A percentile compares a stretch with the other conserved stretches of the same genome.
phyloP scores from a whole-genome alignment of 306 rosid species.

The Cucurbita argyrosperma region DNA sequence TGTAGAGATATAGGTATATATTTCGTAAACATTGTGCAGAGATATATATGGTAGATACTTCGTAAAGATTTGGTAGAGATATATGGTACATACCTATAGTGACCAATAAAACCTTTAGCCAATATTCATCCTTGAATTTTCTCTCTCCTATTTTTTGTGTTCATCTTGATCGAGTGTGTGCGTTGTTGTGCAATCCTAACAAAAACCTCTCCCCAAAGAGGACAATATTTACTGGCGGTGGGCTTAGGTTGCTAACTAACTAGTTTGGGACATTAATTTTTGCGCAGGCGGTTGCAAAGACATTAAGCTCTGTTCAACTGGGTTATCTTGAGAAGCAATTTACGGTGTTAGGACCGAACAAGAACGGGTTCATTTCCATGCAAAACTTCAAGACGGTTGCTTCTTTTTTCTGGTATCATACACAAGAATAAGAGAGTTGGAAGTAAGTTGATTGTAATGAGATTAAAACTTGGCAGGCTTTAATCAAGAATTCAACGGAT shows the following conservation, averaged over 20 bases:
- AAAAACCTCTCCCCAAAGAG: no score
- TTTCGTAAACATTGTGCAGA: no score
- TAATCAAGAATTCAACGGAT: constrained; percentile 52
- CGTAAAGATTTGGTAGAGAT: no score
- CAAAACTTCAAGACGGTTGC: constrained; percentile 77
- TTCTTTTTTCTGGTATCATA: neutral
- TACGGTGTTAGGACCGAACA: constrained; percentile 50
- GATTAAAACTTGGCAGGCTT: constrained; percentile 35
- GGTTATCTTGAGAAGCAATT: constrained; percentile 68
- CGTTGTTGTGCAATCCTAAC: no score
- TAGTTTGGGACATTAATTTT: constrained; percentile 4
- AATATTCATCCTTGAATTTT: no score
- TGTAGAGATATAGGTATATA: no score
- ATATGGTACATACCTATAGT: no score
- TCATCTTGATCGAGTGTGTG: no score
- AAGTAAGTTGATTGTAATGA: constrained; percentile 7
- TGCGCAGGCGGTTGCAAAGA: constrained; percentile 73
- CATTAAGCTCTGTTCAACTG: constrained; percentile 50
- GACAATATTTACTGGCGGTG: no score
- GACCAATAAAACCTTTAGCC: no score
- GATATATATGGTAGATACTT: no score
- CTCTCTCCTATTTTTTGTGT: no score
- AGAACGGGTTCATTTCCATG: constrained; percentile 71
- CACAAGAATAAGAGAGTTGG: neutral
- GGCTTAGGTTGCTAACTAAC: neutral